These are phyloP conservation scores for Nicotiana obtusifolia DNA, from an alignment of 257 asterid genomes.

Conservation along the genomic window DNA sequence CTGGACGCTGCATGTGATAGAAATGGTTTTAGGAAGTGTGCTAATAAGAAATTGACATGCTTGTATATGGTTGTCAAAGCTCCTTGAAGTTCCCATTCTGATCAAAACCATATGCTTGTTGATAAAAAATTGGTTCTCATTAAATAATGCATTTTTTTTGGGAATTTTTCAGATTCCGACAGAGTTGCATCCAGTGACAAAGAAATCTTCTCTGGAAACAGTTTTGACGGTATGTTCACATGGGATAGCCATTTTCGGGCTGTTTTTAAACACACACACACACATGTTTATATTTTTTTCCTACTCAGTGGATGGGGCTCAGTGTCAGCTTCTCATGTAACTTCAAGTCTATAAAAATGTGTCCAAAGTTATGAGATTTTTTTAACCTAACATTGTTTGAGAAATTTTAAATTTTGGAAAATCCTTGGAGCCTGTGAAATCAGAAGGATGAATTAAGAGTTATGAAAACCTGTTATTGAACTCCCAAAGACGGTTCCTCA, in stretches of 20 bases:
- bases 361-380: not conserved
- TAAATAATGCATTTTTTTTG: slow-evolving; percentile 11
- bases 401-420: not conserved
- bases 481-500: not conserved
- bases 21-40: slow-evolving; percentile 1
- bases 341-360: not conserved
- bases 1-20: not conserved
- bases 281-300: not conserved
- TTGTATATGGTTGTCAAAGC: not conserved
- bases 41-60: not conserved
- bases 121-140: not conserved
- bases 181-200: slow-evolving; percentile 80
- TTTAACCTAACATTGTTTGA: not conserved
- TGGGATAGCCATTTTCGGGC: not conserved
- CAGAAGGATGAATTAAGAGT: not conserved
- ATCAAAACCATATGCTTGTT: not conserved
- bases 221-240: slow-evolving; percentile 75
- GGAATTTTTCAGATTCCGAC: slow-evolving; percentile 74
- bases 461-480: not conserved
- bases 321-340: not conserved
- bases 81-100: not conserved
- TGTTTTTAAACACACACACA: no score
- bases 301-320: not conserved
- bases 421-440: not conserved
- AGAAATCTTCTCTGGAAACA: slow-evolving; percentile 85